Base-by-base conservation (phyloP, 306 rosid genomes). In the Styphnolobium japonicum region DNA sequence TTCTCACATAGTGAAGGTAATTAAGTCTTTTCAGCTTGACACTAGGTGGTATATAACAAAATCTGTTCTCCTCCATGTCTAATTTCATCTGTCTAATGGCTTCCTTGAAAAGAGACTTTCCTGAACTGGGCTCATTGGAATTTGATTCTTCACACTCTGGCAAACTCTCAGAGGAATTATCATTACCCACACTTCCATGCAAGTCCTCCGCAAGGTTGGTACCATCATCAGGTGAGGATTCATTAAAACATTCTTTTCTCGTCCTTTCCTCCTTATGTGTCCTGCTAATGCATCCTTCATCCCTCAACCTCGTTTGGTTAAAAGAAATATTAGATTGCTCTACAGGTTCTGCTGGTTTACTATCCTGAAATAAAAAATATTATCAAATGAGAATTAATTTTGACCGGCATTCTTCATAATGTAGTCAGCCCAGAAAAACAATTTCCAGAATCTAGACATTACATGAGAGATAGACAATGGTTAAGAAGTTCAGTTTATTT, bases 31-130 rank as follows among this genome's bases (percentile, higher is more conserved):
- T 88, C 29, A 12, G 9, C 31, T 82, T 78, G 60, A 58, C 76
- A 83, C 90, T 83, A 4, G 97, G 97, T 7, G 92, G 90, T 68
- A 94, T 82, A 78, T 92, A 92, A 43, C 40, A 86, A 79, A 94
- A 92, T 70, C 89, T 88, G 52, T 94, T 89, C 86, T 92, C 97
- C 80, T 88, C 98, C 97, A 92, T 92, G 73, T 92, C 91, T 52
- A 87, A 55, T 81, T 91, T 92, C 86, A 94, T 37, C 68, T 12
- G 73, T 85, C 71, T 68, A 76, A 92, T 87, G 63, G 89, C 87
- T 80, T 82, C 92, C 10, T 81, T 84, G 23, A 67, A 87, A 71
- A 3, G 37, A 43, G 85, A 61, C 40, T 72, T 85, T 58, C 65
- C 48, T 22, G 85, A 81, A 75, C 61, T 45, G 63, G 71, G 76